A percentile compares a stretch with the other conserved stretches of the same genome.
These are phyloP conservation scores for Thielaviopsis cerberus DNA, from an alignment of 2,329 filamentous ascomycete genomes.

Conservation along the genomic window DNA sequence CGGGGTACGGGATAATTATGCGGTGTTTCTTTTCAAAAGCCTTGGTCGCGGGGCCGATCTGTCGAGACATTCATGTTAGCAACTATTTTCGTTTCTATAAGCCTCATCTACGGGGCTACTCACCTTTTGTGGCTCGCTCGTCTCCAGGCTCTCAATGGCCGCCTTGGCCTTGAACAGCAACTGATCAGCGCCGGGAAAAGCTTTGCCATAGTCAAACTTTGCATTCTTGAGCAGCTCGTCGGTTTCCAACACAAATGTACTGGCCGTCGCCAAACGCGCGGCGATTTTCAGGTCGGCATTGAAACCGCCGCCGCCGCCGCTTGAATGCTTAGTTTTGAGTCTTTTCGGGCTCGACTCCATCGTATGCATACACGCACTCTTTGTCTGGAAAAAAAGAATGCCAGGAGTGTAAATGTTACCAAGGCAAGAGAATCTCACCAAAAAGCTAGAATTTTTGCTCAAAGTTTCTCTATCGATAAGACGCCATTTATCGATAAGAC, in stretches of 20 bases:
- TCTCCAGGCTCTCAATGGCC: slow-evolving; percentile 30
- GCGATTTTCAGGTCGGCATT: slow-evolving; percentile 24
- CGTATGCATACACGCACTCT: neutral
- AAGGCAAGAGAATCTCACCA: too few species aligned
- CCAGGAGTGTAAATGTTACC: neutral
- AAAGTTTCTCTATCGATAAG: neutral
- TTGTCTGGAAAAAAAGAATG: neutral
- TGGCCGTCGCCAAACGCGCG: slow-evolving; percentile 27
- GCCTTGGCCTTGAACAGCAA: slow-evolving; percentile 34
- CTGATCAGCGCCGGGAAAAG: slow-evolving; percentile 29
- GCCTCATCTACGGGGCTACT: too few species aligned
- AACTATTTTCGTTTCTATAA: too few species aligned
- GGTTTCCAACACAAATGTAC: slow-evolving; percentile 39
- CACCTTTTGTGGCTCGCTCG: slow-evolving; percentile 33
- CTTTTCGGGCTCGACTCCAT: slow-evolving; percentile 32
- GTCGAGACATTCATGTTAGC: neutral
- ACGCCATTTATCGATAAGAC: slow-evolving; percentile 11
- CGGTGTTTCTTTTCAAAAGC: slow-evolving; percentile 48
- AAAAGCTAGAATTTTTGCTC: slow-evolving; percentile 11
- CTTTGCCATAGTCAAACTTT: slow-evolving; percentile 31
- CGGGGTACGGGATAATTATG: slow-evolving; percentile 64
- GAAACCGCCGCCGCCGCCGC: slow-evolving; percentile 17
- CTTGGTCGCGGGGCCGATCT: slow-evolving; percentile 51
- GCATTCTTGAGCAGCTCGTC: slow-evolving; percentile 39
- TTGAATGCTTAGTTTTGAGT: slow-evolving; percentile 27